phyloP scores from a whole-genome alignment of 169 alveolate species.

The Plasmodium inui region DNA sequence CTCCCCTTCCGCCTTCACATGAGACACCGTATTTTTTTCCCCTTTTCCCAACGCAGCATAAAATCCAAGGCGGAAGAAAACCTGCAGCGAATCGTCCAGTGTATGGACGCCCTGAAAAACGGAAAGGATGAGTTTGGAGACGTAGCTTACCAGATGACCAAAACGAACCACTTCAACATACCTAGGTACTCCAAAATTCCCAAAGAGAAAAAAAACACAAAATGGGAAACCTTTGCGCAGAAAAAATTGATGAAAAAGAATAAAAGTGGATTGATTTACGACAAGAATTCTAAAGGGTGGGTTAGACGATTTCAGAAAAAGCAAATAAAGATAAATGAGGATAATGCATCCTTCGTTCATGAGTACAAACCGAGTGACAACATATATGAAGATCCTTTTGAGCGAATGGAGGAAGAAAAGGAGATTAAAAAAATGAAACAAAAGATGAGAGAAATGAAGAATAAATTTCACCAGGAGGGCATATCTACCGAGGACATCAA shows the following conservation, averaged over 20 bases:
- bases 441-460: constrained; percentile 50
- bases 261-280: constrained; percentile 37
- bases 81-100: background rate
- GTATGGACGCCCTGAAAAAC: constrained; percentile 14
- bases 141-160: background rate
- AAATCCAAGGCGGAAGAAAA: constrained; percentile 24
- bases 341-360: constrained; percentile 29
- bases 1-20: background rate
- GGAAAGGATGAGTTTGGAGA: constrained; percentile 18
- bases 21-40: background rate
- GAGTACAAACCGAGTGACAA: constrained; percentile 35
- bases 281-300: constrained; percentile 37
- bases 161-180: constrained; percentile 20
- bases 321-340: constrained; percentile 50
- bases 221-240: constrained; percentile 37
- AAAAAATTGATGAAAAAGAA: constrained; percentile 24
- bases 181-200: constrained; percentile 55
- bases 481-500: constrained; percentile 34
- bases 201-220: constrained; percentile 33
- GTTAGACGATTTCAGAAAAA: constrained; percentile 55
- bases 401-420: constrained; percentile 37
- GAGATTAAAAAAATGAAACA: constrained; percentile 67
- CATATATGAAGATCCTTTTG: constrained; percentile 57
- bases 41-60: background rate
- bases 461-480: constrained; percentile 53